These are phyloP conservation scores for Penicillium cataractarum DNA, from an alignment of 495 filamentous ascomycete genomes.

Conservation along the genomic window DNA sequence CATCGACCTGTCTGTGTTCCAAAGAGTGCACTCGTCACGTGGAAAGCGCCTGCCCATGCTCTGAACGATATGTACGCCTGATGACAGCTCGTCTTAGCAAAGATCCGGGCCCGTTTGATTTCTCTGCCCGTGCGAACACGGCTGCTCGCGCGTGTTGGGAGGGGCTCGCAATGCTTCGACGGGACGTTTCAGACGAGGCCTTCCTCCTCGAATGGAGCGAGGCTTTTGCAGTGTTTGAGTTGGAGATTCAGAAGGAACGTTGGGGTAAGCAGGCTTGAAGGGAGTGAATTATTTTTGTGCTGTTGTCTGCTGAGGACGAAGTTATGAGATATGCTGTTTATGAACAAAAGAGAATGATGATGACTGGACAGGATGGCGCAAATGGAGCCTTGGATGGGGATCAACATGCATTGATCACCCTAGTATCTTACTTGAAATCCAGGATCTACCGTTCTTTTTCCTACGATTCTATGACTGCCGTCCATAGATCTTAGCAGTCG, in stretches of 20 bases:
- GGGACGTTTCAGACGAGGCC: conserved; percentile 18
- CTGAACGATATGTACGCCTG: conserved; percentile 40
- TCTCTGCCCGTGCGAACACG: conserved; percentile 29
- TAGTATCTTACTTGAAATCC: neutral
- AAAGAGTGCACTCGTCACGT: conserved; percentile 34
- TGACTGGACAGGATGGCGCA: neutral
- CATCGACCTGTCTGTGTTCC: conserved; percentile 36
- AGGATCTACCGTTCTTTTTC: neutral
- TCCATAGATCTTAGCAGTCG: neutral
- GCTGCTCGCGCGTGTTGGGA: conserved; percentile 37
- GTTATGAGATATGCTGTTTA: neutral
- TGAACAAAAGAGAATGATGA: neutral
- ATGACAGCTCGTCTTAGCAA: conserved; percentile 26
- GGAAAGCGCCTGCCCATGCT: conserved; percentile 39
- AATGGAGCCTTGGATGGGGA: neutral
- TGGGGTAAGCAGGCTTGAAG: neutral
- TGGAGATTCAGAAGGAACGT: conserved; percentile 38
- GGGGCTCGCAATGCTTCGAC: conserved; percentile 25
- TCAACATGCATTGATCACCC: neutral
- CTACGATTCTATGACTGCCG: neutral
- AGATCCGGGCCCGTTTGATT: conserved; percentile 16
- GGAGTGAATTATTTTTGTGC: neutral
- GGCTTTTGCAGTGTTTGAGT: conserved; percentile 25
- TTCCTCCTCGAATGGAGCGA: conserved; percentile 27
- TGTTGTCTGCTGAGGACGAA: neutral